Evolutionary conservation across 495 filamentous ascomycete species (phyloP).

Genomic region (Niebla homalea): DNA sequence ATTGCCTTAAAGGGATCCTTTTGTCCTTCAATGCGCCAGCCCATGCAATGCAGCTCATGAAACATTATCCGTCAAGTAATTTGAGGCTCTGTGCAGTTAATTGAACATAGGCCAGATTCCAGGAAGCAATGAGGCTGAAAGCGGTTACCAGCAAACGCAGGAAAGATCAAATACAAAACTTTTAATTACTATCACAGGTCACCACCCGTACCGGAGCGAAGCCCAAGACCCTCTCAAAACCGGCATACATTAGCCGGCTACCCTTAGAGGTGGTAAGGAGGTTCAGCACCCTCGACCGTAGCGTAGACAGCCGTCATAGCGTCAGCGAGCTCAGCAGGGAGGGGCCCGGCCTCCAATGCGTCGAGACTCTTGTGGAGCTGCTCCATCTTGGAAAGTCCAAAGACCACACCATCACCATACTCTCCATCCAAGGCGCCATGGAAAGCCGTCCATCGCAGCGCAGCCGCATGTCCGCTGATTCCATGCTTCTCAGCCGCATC

Average conservation of each 20-base stretch:
- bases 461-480: constrained; percentile 25
- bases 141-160: too few relatives aligned
- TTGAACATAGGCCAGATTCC: too few relatives aligned
- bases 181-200: too few relatives aligned
- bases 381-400: constrained; percentile 26
- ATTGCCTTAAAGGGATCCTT: too few relatives aligned
- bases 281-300: constrained; percentile 6
- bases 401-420: constrained; percentile 27
- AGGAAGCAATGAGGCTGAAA: too few relatives aligned
- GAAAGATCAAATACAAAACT: too few relatives aligned
- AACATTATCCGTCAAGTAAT: too few relatives aligned
- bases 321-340: not conserved
- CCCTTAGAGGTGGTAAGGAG: constrained; percentile 15
- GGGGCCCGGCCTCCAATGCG: constrained; percentile 1
- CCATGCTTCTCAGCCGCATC: constrained; percentile 14
- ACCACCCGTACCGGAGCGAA: not conserved
- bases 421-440: constrained; percentile 20
- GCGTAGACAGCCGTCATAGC: constrained; percentile 7
- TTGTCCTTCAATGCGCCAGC: too few relatives aligned
- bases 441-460: constrained; percentile 27
- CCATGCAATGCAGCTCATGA: too few relatives aligned
- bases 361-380: constrained; percentile 19
- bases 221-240: not conserved
- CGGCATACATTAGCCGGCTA: not conserved
- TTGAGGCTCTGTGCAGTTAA: too few relatives aligned